A percentile compares a stretch with the other conserved stretches of the same genome.
phyloP scores from a whole-genome alignment of 106 monocot genomes.

The Agapanthus africanus region DNA sequence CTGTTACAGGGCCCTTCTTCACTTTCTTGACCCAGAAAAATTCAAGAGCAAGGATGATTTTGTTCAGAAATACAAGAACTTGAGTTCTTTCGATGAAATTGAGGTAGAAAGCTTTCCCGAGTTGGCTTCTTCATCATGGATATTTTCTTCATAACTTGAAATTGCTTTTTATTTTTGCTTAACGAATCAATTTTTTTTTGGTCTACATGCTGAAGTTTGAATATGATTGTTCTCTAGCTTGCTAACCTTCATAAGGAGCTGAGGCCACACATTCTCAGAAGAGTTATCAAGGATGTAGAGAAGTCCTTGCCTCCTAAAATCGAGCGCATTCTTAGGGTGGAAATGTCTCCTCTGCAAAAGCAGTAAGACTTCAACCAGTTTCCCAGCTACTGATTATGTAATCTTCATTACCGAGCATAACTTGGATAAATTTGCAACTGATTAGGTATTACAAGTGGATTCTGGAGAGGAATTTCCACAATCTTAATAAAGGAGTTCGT shows the following conservation, averaged over 20 bases:
- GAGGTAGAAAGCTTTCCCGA: conserved; percentile 44
- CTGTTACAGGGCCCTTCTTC: conserved; percentile 76
- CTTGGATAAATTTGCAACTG: neutral
- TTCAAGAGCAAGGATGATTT: conserved; percentile 84
- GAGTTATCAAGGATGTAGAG: conserved; percentile 98
- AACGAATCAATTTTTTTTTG: no score
- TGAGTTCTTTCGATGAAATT: conserved; percentile 90
- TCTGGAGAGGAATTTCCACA: conserved; percentile 94
- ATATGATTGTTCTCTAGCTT: conserved; percentile 49
- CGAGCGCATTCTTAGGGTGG: conserved; percentile 95
- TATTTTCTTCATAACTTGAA: neutral
- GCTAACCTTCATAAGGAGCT: conserved; percentile 95
- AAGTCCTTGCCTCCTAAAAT: conserved; percentile 98
- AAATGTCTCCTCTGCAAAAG: conserved; percentile 99
- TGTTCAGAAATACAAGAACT: conserved; percentile 95
- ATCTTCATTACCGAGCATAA: neutral
- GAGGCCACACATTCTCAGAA: conserved; percentile 90
- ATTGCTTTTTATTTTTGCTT: neutral
- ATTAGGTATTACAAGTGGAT: conserved; percentile 99
- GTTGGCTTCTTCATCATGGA: neutral
- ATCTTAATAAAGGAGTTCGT: conserved; percentile 96
- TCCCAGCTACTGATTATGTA: neutral
- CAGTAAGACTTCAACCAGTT: conserved; percentile 50
- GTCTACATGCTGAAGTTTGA: conserved; percentile 14
- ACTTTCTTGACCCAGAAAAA: conserved; percentile 91